phyloP scores from a whole-genome alignment of 192 early-diverging fungal genomes.

The Coemansia sp. region DNA sequence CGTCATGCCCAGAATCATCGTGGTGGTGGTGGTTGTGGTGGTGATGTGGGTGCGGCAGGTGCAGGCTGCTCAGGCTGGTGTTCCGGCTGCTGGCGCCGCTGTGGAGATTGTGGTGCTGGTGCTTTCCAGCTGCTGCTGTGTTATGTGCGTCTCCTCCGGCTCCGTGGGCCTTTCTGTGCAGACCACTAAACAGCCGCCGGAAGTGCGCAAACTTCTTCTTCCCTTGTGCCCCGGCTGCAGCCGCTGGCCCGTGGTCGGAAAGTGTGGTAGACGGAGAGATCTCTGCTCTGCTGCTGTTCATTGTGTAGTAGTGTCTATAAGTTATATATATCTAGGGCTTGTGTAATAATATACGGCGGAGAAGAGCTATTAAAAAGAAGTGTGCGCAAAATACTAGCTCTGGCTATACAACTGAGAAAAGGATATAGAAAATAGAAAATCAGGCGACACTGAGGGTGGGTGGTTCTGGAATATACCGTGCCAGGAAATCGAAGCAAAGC shows the following conservation, averaged over 20 bases:
- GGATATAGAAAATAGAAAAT: no score
- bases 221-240: slow-evolving; percentile 28
- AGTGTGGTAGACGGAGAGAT: slow-evolving; percentile 49
- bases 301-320: slow-evolving; percentile 14
- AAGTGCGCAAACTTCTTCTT: slow-evolving; percentile 57
- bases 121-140: background rate
- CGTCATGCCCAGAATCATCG: slow-evolving; percentile 16
- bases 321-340: no score
- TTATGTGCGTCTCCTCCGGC: slow-evolving; percentile 19
- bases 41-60: slow-evolving; percentile 10
- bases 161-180: slow-evolving; percentile 45
- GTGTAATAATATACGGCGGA: no score
- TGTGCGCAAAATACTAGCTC: no score
- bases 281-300: slow-evolving; percentile 40
- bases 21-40: background rate
- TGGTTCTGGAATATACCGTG: background rate
- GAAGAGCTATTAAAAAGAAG: no score
- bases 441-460: no score
- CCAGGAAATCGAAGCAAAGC: background rate
- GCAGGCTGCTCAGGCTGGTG: slow-evolving; percentile 6
- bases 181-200: slow-evolving; percentile 50
- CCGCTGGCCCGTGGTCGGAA: slow-evolving; percentile 24
- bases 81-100: background rate
- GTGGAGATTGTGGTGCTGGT: slow-evolving; percentile 11
- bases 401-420: no score